Percentiles rank a stretch among this genome's conserved stretches.
Conservation (phyloP, 768 basidiomycete species). For the Panellus pusillus region DNA sequence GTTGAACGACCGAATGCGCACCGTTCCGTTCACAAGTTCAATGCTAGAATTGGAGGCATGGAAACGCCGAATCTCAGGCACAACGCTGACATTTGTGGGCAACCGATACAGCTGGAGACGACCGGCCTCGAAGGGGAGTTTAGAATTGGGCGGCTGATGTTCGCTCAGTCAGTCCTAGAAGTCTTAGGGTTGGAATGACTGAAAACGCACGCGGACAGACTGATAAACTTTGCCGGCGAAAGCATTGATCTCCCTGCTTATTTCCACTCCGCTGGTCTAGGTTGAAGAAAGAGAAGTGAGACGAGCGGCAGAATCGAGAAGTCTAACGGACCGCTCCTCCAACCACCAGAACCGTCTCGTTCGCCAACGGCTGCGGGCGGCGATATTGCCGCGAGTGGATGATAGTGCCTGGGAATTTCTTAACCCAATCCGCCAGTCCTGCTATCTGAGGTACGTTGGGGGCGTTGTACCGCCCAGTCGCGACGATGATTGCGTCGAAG, state of each 20-base stretch:
- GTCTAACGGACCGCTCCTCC: slow-evolving; percentile 23
- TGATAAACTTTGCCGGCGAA: slow-evolving; percentile 21
- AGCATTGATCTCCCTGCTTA: slow-evolving; percentile 23
- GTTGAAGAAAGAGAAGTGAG: background rate
- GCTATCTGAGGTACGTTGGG: slow-evolving; percentile 9
- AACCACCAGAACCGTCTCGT: slow-evolving; percentile 31
- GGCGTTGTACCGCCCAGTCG: slow-evolving; percentile 14
- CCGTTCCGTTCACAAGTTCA: slow-evolving; percentile 39
- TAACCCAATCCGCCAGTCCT: slow-evolving; percentile 24
- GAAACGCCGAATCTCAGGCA: slow-evolving; percentile 43
- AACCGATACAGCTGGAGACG: slow-evolving; percentile 22
- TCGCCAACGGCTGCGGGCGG: slow-evolving; percentile 27
- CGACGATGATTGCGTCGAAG: slow-evolving; percentile 18
- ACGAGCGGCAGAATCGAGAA: no score
- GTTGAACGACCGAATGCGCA: slow-evolving; percentile 18
- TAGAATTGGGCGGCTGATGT: background rate
- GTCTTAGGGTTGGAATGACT: no score
- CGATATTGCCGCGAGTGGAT: slow-evolving; percentile 34
- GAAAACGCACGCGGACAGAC: slow-evolving; percentile 13
- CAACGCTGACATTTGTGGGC: slow-evolving; percentile 35
- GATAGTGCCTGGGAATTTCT: slow-evolving; percentile 24
- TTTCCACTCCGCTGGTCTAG: slow-evolving; percentile 23
- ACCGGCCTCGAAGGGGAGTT: slow-evolving; percentile 13
- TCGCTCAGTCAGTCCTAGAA: no score
- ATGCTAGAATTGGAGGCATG: slow-evolving; percentile 24